A percentile compares a stretch with the other conserved stretches of the same genome.
Conservation (phyloP, 2,329 filamentous ascomycete species). For the Aspergillus latus region DNA sequence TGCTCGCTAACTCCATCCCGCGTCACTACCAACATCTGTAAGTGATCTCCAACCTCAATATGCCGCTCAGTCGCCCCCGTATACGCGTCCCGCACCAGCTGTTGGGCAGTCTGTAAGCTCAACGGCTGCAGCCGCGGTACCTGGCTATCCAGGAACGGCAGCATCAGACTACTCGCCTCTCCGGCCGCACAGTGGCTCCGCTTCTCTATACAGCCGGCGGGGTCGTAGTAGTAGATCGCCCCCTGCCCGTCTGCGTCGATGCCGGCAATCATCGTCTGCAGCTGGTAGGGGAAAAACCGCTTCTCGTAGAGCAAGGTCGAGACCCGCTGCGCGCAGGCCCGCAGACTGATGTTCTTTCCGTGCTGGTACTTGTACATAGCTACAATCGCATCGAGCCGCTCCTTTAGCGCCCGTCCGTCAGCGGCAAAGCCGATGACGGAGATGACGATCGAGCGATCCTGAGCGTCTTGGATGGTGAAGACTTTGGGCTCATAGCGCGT, state of each 20-base stretch:
- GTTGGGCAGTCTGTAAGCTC: background rate
- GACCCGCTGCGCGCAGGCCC: background rate
- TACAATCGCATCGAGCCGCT: background rate
- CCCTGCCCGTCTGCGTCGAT: background rate
- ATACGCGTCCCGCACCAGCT: conserved; percentile 1
- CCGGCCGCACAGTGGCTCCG: background rate
- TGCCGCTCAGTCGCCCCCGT: background rate
- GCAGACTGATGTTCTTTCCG: background rate
- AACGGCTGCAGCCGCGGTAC: background rate
- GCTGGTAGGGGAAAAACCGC: background rate
- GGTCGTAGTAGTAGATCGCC: background rate
- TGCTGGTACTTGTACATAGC: conserved; percentile 1
- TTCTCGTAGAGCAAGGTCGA: background rate
- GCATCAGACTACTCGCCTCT: conserved; percentile 1
- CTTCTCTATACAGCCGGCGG: background rate
- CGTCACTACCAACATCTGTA: background rate
- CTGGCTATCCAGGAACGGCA: background rate
- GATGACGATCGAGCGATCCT: background rate
- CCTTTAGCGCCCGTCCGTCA: background rate
- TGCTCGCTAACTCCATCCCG: background rate
- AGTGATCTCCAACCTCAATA: background rate
- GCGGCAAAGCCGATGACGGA: background rate
- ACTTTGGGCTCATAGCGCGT: background rate
- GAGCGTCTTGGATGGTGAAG: background rate
- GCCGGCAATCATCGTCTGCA: background rate